These are phyloP conservation scores for Cicer arietinum DNA, from an alignment of 306 rosid genomes.

Conservation along the genomic window DNA sequence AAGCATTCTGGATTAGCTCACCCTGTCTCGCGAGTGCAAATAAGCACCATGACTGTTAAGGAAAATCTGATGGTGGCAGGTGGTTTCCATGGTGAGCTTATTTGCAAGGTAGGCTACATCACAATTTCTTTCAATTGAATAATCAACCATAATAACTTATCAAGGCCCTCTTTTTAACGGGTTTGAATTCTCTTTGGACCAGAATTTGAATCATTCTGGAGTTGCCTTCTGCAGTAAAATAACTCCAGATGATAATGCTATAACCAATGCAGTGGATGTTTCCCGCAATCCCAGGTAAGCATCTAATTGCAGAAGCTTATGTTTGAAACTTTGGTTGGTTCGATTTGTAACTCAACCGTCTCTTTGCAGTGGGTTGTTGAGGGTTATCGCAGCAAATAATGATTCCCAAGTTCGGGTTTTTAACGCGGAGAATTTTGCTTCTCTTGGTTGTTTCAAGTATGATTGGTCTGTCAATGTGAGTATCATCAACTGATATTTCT, in stretches of 20 bases:
- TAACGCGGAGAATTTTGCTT: constrained; percentile 64
- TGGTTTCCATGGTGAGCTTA: constrained; percentile 94
- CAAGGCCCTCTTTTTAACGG: constrained; percentile 14
- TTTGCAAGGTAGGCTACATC: constrained; percentile 76
- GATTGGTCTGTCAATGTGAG: constrained; percentile 98
- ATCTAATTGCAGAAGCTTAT: constrained; percentile 10
- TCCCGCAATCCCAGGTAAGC: constrained; percentile 63
- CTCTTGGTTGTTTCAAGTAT: constrained; percentile 68
- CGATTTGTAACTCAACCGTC: constrained; percentile 33
- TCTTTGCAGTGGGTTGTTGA: constrained; percentile 69
- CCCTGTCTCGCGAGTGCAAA: constrained; percentile 82
- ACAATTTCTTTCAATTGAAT: constrained; percentile 28
- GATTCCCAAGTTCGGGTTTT: constrained; percentile 85
- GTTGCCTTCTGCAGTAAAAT: constrained; percentile 84
- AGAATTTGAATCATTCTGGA: constrained; percentile 73
- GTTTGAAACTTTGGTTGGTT: constrained; percentile 10
- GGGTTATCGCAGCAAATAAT: constrained; percentile 81
- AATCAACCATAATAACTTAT: background rate
- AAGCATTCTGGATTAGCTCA: constrained; percentile 62
- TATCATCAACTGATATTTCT: constrained; percentile 38
- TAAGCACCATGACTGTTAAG: constrained; percentile 94
- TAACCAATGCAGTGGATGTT: constrained; percentile 90
- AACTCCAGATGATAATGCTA: constrained; percentile 78
- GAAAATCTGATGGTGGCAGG: constrained; percentile 85
- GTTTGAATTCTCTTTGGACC: constrained; percentile 38